Conservation (phyloP, 768 basidiomycete species). For the Auricularia heimuer region DNA sequence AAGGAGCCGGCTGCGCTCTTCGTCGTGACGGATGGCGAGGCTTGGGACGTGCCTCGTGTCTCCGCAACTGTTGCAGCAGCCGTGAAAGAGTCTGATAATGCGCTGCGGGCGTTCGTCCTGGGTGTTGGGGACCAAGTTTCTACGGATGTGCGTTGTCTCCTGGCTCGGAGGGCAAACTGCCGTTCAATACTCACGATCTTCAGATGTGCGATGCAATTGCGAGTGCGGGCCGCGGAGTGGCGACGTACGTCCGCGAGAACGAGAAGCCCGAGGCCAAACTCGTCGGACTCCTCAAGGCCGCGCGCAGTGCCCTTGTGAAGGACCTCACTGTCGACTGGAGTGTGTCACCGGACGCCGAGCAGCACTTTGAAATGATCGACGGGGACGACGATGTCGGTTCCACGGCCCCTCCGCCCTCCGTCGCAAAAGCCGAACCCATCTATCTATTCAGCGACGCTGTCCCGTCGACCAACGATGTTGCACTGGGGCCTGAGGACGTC, state of each 20-base stretch:
- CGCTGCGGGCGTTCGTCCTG: constrained; percentile 43
- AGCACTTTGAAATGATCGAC: constrained; percentile 10
- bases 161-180: background rate
- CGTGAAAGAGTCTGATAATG: background rate
- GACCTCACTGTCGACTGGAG: constrained; percentile 43
- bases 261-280: constrained; percentile 43
- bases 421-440: background rate
- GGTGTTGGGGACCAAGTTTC: constrained; percentile 47
- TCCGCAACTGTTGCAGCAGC: background rate
- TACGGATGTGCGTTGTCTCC: constrained; percentile 13
- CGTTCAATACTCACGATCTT: background rate
- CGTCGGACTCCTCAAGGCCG: constrained; percentile 40
- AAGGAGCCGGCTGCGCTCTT: constrained; percentile 37
- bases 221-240: constrained; percentile 40
- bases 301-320: constrained; percentile 36
- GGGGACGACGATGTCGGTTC: background rate
- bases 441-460: constrained; percentile 3
- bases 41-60: constrained; percentile 9
- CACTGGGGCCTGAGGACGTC: background rate
- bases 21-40: constrained; percentile 49
- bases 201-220: constrained; percentile 44
- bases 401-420: background rate
- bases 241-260: constrained; percentile 33
- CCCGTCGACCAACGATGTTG: background rate
- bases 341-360: background rate